Conservation (phyloP, 768 basidiomycete species). For the Candolleomyces aberdarensis region DNA sequence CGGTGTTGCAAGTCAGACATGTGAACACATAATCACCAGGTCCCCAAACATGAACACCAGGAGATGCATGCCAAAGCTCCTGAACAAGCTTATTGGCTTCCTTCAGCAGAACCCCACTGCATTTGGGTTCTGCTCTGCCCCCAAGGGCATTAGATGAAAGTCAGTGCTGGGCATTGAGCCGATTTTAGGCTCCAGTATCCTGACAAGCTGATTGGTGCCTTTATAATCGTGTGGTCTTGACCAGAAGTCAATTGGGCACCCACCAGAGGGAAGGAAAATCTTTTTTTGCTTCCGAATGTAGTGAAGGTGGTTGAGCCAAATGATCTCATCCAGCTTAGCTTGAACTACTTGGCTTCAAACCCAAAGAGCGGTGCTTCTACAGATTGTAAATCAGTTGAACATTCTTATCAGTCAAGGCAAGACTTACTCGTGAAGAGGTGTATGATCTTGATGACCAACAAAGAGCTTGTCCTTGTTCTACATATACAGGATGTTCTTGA, state of each 20-base stretch:
- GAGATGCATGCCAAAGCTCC: too few species aligned
- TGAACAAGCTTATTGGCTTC: too few species aligned
- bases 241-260: slow-evolving; percentile 20
- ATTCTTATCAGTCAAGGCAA: background rate
- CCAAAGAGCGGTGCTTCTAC: slow-evolving; percentile 20
- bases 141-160: too few species aligned
- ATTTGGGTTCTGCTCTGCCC: too few species aligned
- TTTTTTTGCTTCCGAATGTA: slow-evolving; percentile 17
- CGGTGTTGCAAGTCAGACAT: too few species aligned
- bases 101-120: too few species aligned
- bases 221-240: background rate
- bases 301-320: slow-evolving; percentile 15
- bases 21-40: too few species aligned
- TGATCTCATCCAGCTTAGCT: slow-evolving; percentile 11
- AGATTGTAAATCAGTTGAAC: background rate
- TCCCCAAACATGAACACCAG: too few species aligned
- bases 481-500: slow-evolving; percentile 18
- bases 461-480: slow-evolving; percentile 16
- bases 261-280: slow-evolving; percentile 19
- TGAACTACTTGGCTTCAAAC: slow-evolving; percentile 23
- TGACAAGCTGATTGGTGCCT: background rate
- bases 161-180: background rate
- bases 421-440: slow-evolving; percentile 20
- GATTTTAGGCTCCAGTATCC: background rate
- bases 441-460: slow-evolving; percentile 15